phyloP scores from a whole-genome alignment of 805 yeast genomes.

The Myxozyma kluyveri region DNA sequence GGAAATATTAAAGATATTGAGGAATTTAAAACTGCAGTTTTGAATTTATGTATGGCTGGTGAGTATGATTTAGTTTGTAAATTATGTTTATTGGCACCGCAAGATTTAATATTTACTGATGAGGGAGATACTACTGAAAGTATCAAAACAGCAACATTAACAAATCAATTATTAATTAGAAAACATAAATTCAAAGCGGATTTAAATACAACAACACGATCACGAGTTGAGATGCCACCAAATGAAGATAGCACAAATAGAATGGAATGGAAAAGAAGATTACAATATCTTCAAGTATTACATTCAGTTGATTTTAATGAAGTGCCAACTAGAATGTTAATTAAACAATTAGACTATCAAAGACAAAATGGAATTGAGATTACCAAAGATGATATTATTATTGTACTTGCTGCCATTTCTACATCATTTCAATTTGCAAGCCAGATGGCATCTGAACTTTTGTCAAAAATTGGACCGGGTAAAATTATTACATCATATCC shows the following conservation, averaged over 20 bases:
- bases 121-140: conserved; percentile 13
- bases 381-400: conserved; percentile 34
- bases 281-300: conserved; percentile 33
- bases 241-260: background rate
- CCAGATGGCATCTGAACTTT: no score
- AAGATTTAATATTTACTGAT: background rate
- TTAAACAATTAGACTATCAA: conserved; percentile 34
- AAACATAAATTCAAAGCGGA: background rate
- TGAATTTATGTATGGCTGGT: conserved; percentile 9
- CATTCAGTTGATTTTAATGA: conserved; percentile 29
- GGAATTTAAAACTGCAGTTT: background rate
- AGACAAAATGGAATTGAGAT: conserved; percentile 37
- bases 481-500: no score
- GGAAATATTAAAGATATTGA: background rate
- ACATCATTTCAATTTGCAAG: conserved; percentile 33
- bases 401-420: conserved; percentile 34
- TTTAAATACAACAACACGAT: background rate
- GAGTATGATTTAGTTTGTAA: background rate
- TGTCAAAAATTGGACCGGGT: no score
- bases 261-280: conserved; percentile 36
- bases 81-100: background rate
- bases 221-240: conserved; percentile 15
- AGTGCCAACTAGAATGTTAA: conserved; percentile 32
- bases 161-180: conserved; percentile 7
- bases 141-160: conserved; percentile 5